These are phyloP conservation scores for Phytomonas serpens DNA, from an alignment of 208 protist genomes.

Conservation along the genomic window DNA sequence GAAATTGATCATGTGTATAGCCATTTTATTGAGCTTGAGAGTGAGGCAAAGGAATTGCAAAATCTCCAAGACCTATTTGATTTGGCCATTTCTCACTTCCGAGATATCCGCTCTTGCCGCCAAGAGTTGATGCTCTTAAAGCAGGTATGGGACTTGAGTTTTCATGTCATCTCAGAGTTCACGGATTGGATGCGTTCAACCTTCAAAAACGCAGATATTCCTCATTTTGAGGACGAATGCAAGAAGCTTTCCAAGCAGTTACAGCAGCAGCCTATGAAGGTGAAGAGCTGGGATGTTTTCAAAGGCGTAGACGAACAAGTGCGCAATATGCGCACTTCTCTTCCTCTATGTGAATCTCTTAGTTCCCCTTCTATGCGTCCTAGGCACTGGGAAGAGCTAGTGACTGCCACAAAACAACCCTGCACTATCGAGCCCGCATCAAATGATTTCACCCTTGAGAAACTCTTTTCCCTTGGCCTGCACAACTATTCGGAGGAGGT, in stretches of 20 bases:
- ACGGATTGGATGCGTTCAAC: constrained; percentile 91
- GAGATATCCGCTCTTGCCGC: constrained; percentile 88
- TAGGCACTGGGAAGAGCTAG: constrained; percentile 94
- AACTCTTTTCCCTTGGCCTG: constrained; percentile 94
- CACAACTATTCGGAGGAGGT: constrained; percentile 97
- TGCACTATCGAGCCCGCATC: constrained; percentile 85
- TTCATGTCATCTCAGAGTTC: constrained; percentile 91
- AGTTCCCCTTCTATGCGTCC: constrained; percentile 93
- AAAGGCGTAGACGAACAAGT: constrained; percentile 91
- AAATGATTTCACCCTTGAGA: constrained; percentile 91
- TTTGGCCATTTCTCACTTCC: constrained; percentile 88
- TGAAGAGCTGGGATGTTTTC: constrained; percentile 92
- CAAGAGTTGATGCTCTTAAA: constrained; percentile 90
- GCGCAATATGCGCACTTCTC: constrained; percentile 92
- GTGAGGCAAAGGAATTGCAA: constrained; percentile 80
- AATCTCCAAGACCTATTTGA: constrained; percentile 95
- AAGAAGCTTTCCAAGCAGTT: constrained; percentile 93
- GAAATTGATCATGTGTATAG: constrained; percentile 74
- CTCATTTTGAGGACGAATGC: constrained; percentile 89
- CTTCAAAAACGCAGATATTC: constrained; percentile 91
- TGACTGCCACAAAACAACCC: constrained; percentile 88
- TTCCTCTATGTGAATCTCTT: constrained; percentile 89
- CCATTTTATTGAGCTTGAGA: constrained; percentile 82
- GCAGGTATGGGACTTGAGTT: constrained; percentile 92
- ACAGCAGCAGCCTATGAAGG: constrained; percentile 89